A percentile compares a stretch with the other conserved stretches of the same genome.
These are phyloP conservation scores for Microbotryomycetes sp. DNA, from an alignment of 1,284 basidiomycete species.

Conservation along the genomic window DNA sequence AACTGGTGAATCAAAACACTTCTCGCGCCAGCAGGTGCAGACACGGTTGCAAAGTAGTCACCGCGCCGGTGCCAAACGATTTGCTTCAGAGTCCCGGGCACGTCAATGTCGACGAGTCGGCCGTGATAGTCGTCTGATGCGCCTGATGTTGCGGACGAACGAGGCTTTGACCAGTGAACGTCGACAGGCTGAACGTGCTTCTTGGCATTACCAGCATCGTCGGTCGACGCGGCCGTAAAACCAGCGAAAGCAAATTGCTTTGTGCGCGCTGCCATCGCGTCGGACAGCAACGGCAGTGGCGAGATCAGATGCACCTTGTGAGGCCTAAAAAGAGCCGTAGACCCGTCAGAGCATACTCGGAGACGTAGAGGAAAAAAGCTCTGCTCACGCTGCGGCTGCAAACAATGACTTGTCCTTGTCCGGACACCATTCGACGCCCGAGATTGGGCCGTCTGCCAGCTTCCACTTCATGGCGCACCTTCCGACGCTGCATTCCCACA, in stretches of 20 bases:
- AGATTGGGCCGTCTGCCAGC: slow-evolving; percentile 63
- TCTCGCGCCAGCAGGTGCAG: slow-evolving; percentile 40
- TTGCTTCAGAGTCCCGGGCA: slow-evolving; percentile 72
- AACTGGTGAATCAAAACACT: slow-evolving; percentile 93
- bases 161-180: slow-evolving; percentile 49
- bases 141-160: neutral
- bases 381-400: slow-evolving; percentile 66
- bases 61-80: slow-evolving; percentile 89
- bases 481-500: slow-evolving; percentile 94
- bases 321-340: slow-evolving; percentile 49
- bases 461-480: slow-evolving; percentile 84
- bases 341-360: neutral
- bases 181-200: slow-evolving; percentile 36
- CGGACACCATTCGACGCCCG: slow-evolving; percentile 89
- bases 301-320: slow-evolving; percentile 74
- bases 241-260: slow-evolving; percentile 36
- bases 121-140: slow-evolving; percentile 41
- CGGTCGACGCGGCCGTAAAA: slow-evolving; percentile 31
- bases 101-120: slow-evolving; percentile 47
- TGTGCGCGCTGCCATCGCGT: slow-evolving; percentile 45
- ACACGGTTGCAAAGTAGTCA: slow-evolving; percentile 89
- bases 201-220: slow-evolving; percentile 25
- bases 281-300: slow-evolving; percentile 51
- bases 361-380: slow-evolving; percentile 4
- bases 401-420: slow-evolving; percentile 74